A percentile compares a stretch with the other conserved stretches of the same genome.
Conservation (phyloP, 805 yeast species). For the Lipomyces lipofer region DNA sequence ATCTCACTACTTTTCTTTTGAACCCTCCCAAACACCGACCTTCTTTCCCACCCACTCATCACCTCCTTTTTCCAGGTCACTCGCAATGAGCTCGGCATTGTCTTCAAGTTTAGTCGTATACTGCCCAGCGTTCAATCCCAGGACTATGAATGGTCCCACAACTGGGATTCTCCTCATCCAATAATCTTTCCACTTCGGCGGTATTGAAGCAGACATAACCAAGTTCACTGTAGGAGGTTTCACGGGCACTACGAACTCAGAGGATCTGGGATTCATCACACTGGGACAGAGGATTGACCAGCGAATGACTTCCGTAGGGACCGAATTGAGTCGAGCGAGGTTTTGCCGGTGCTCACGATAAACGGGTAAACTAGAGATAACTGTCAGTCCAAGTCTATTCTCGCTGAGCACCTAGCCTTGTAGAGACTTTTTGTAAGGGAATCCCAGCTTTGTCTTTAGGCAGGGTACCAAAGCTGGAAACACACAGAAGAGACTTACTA, state of each 20-base stretch:
- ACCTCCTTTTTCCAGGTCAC: not conserved
- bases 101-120: not conserved
- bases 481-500: not conserved
- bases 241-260: not conserved
- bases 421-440: too few species aligned
- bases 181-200: not conserved
- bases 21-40: constrained; percentile 1
- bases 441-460: too few species aligned
- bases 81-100: not conserved
- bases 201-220: not conserved
- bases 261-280: not conserved
- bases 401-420: not conserved
- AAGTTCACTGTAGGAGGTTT: not conserved
- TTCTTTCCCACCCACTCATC: not conserved
- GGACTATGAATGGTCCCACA: not conserved
- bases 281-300: constrained; percentile 1
- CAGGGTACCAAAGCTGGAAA: not conserved
- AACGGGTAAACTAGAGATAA: not conserved
- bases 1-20: too few species aligned
- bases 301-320: not conserved
- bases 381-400: not conserved
- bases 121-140: not conserved
- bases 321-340: not conserved
- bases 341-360: not conserved
- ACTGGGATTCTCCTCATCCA: not conserved